Evolutionary conservation across 2,329 filamentous ascomycete species (phyloP).

Genomic region (Cladobotryum mycophilum): DNA sequence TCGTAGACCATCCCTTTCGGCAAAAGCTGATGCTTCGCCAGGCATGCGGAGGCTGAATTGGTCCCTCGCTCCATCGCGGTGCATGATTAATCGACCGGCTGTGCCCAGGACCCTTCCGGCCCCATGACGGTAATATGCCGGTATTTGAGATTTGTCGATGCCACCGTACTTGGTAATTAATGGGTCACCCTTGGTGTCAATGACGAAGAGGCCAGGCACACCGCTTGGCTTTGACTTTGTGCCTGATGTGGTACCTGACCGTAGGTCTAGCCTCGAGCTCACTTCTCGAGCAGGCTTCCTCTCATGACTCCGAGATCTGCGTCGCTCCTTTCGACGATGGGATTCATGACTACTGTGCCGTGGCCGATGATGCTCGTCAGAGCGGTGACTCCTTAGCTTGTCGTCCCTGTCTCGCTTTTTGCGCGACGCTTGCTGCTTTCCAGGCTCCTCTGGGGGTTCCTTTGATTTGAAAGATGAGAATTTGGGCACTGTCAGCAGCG

Average conservation of each 20-base stretch:
- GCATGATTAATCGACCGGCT: constrained; percentile 53
- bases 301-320: constrained; percentile 6
- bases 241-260: background rate
- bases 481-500: constrained; percentile 44
- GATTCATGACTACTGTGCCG: constrained; percentile 14
- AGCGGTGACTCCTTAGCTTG: constrained; percentile 2
- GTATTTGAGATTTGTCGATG: constrained; percentile 65
- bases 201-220: constrained; percentile 39
- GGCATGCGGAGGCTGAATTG: constrained; percentile 45
- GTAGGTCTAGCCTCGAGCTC: background rate
- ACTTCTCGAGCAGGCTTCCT: background rate
- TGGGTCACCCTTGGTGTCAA: constrained; percentile 72
- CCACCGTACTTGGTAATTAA: constrained; percentile 70
- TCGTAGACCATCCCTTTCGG: constrained; percentile 43
- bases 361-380: constrained; percentile 12
- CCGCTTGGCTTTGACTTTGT: background rate
- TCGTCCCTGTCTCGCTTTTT: constrained; percentile 15
- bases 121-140: constrained; percentile 63
- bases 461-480: constrained; percentile 65
- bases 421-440: constrained; percentile 6
- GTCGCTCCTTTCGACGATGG: constrained; percentile 14
- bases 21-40: constrained; percentile 29
- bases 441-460: constrained; percentile 25
- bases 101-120: constrained; percentile 66
- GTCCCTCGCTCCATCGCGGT: constrained; percentile 55